Evolutionary conservation across 2,329 filamentous ascomycete genomes (phyloP), one percentile per base, ranked within the genome.

Genomic region (Neurospora sp.): DNA sequence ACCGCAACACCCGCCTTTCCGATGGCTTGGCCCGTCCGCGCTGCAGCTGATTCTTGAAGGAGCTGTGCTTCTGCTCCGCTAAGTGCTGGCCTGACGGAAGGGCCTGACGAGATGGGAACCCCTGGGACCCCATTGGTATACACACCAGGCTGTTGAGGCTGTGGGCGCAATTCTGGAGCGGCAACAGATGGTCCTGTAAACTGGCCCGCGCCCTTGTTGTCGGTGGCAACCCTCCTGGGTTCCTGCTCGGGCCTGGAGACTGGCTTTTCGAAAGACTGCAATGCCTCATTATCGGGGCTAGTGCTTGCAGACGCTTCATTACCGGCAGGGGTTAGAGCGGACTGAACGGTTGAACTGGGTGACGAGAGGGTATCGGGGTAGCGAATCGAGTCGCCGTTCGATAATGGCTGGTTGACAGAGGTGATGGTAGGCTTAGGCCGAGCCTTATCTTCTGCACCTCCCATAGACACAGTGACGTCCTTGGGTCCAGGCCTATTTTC

Each of bases 271-370:
- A 83, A 78, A 74, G 86, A 87, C 62, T 86, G 84, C 67, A 86
- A 82, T 19, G 83, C 85, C 67, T 93, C 90, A 69, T 90, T 87
- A 69, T 91, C 91, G 1, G 91, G 89, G 74, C 91, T 93, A 1
- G 91, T 93, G 74, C 91, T 89, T 0, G 91, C 88, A 1, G 91
- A 93, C 7, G 84, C 86, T 72, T 90, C 87, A 71, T 89, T 86
- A 46, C 89, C 84, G 42, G 85, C 86, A 1, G 92, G 91, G 0
- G 92, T 96, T 28, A 90, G 88, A 69, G 89, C 89, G 62, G 91
- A 93, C 75, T 90, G 89, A 1, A 89, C 86, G 39, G 91, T 93
- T 6, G 92, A 95, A 2, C 82, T 83, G 17, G 87, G 85, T 1
- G 86, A 89, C 2, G 84, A 88, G 6, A 83, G 74, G 2, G 80